A percentile compares a stretch with the other conserved stretches of the same genome.
Conservation (phyloP, 1,284 basidiomycete species). For the Fomitiporia mediterranea region DNA sequence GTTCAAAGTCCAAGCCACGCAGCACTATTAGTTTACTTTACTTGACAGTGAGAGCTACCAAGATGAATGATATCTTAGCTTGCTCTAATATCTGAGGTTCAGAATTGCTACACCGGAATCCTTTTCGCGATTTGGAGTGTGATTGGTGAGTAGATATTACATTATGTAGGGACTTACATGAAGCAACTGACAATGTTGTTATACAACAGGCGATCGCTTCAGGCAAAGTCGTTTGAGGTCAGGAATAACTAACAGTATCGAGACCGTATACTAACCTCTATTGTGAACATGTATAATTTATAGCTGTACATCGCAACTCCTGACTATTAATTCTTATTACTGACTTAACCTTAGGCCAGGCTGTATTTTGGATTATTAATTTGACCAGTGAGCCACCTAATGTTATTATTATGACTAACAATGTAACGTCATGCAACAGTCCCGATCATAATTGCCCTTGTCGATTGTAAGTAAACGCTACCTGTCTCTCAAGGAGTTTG, state of each 20-base stretch:
- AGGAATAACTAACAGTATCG: background rate
- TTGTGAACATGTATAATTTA: background rate
- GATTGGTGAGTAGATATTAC: background rate
- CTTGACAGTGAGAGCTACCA: background rate
- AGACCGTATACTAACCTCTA: no score
- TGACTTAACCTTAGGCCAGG: background rate
- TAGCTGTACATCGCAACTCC: background rate
- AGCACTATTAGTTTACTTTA: background rate
- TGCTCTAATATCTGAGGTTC: background rate
- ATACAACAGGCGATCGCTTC: background rate
- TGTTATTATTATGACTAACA: background rate
- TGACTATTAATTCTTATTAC: background rate
- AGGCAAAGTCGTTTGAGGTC: background rate
- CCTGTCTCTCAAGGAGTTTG: background rate
- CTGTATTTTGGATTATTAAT: no score
- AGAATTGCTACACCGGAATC: conserved; percentile 7
- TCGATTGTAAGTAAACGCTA: background rate
- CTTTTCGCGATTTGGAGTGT: background rate
- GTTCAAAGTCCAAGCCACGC: background rate
- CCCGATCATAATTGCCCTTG: background rate
- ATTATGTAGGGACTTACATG: background rate
- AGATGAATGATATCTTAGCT: background rate
- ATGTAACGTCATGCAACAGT: background rate
- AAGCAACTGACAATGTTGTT: background rate
- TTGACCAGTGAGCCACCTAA: background rate